Percentiles rank a stretch among this genome's conserved stretches.
phyloP scores from a whole-genome alignment of 768 basidiomycete species.

The Serendipita indica region DNA sequence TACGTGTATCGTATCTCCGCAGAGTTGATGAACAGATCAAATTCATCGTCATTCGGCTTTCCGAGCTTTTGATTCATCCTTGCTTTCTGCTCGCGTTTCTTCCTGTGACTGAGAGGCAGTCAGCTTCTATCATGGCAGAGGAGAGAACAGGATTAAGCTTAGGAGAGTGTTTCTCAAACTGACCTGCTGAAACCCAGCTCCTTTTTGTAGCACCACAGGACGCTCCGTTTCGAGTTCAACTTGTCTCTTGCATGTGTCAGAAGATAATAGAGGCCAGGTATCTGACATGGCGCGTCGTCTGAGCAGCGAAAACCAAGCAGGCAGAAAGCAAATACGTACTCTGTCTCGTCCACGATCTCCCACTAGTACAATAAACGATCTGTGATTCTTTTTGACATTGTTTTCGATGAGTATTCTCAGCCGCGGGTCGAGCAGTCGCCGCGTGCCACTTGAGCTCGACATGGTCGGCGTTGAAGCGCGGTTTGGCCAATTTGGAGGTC shows the following conservation, averaged over 20 bases:
- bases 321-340: conserved; percentile 27
- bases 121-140: conserved; percentile 7
- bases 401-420: conserved; percentile 86
- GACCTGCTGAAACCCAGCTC: conserved; percentile 91
- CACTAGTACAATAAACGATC: conserved; percentile 91
- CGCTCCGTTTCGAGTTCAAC: conserved; percentile 72
- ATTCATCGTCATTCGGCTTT: conserved; percentile 89
- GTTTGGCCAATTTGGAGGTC: neutral
- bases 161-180: conserved; percentile 18
- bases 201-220: conserved; percentile 99
- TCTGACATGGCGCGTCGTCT: conserved; percentile 26
- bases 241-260: conserved; percentile 68
- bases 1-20: conserved; percentile 97
- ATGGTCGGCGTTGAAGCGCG: neutral
- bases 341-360: conserved; percentile 91
- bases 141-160: conserved; percentile 9
- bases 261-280: conserved; percentile 91
- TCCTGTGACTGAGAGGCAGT: conserved; percentile 53
- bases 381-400: conserved; percentile 82
- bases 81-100: conserved; percentile 92
- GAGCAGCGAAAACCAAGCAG: neutral
- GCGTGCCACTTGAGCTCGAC: conserved; percentile 4
- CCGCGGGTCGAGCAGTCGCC: conserved; percentile 54
- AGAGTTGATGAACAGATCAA: conserved; percentile 97
- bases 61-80: conserved; percentile 93